A percentile compares a stretch with the other conserved stretches of the same genome.
These are phyloP conservation scores for Chrysopogon serrulatus DNA, from an alignment of 176 grass and related monocot genomes.

Conservation along the genomic window DNA sequence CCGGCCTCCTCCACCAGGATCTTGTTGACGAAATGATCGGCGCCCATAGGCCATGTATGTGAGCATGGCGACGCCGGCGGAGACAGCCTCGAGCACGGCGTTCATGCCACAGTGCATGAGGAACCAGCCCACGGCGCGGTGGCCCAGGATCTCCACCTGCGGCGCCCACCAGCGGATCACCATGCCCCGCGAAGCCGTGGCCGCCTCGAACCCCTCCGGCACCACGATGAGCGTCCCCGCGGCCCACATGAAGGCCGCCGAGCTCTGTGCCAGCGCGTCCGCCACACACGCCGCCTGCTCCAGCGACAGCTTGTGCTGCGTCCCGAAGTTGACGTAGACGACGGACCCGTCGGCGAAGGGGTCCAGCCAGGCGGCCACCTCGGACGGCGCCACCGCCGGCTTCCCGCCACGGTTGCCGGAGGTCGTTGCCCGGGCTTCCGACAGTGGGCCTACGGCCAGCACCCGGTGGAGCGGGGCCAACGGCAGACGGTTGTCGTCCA, in stretches of 20 bases:
- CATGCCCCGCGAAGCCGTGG: slow-evolving; percentile 9
- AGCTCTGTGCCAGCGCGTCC: slow-evolving; percentile 33
- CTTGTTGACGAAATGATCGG: slow-evolving; percentile 52
- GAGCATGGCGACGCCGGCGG: slow-evolving; percentile 47
- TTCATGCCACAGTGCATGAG: slow-evolving; percentile 58
- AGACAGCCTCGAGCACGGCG: slow-evolving; percentile 33
- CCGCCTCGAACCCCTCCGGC: background rate
- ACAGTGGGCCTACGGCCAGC: no score
- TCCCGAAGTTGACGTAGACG: no score
- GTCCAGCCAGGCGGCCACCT: slow-evolving; percentile 44
- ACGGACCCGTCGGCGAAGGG: no score
- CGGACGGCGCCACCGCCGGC: background rate
- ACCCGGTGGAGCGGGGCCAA: no score
- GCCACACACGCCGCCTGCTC: no score
- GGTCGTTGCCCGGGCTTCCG: background rate
- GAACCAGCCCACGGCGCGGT: slow-evolving; percentile 48
- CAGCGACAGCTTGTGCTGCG: no score
- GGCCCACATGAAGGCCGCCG: no score
- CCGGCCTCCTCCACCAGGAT: slow-evolving; percentile 29
- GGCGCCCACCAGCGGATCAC: slow-evolving; percentile 44
- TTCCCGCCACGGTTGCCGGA: background rate
- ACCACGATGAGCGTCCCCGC: no score
- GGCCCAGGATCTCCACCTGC: slow-evolving; percentile 47
- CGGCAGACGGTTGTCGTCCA: no score
- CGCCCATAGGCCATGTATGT: slow-evolving; percentile 55